Percentiles rank a stretch among this genome's conserved stretches.
Conservation (phyloP, 1,284 basidiomycete species). For the Trichosporon inkin region DNA sequence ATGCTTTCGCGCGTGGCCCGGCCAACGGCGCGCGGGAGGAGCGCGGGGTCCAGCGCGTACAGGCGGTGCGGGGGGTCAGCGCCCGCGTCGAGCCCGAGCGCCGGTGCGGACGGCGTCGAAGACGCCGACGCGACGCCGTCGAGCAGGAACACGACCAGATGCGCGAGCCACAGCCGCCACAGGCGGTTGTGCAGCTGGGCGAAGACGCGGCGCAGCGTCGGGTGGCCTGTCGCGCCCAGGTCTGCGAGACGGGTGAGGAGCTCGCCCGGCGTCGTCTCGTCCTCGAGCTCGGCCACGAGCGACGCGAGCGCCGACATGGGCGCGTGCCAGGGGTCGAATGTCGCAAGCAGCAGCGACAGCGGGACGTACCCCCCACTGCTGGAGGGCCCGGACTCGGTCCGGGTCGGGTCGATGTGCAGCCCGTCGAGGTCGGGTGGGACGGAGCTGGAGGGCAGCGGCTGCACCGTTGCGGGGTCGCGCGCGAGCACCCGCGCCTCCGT, state of each 20-base stretch:
- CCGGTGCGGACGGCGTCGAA: conserved; percentile 48
- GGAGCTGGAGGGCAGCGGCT: conserved; percentile 42
- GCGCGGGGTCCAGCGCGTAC: conserved; percentile 56
- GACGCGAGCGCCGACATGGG: conserved; percentile 65
- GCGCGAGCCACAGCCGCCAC: conserved; percentile 72
- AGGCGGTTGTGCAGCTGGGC: conserved; percentile 64
- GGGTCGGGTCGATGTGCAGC: background rate
- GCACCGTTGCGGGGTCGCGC: conserved; percentile 68
- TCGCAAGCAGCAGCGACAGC: conserved; percentile 70
- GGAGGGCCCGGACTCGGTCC: too few species aligned
- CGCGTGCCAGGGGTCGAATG: conserved; percentile 77
- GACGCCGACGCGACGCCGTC: conserved; percentile 58
- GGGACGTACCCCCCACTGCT: conserved; percentile 62
- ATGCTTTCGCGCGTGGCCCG: conserved; percentile 70
- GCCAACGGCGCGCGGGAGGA: conserved; percentile 70
- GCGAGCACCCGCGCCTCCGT: conserved; percentile 72
- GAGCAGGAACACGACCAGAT: conserved; percentile 70
- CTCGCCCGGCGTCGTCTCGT: conserved; percentile 63
- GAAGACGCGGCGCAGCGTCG: conserved; percentile 66
- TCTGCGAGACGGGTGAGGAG: conserved; percentile 69
- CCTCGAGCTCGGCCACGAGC: conserved; percentile 58
- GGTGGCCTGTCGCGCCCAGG: conserved; percentile 68
- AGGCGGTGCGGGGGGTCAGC: conserved; percentile 46
- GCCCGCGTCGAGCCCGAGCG: conserved; percentile 56
- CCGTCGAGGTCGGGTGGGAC: background rate